Evolutionary conservation across 495 filamentous ascomycete species (phyloP).

Genomic region (Penicillium robsamsonii): DNA sequence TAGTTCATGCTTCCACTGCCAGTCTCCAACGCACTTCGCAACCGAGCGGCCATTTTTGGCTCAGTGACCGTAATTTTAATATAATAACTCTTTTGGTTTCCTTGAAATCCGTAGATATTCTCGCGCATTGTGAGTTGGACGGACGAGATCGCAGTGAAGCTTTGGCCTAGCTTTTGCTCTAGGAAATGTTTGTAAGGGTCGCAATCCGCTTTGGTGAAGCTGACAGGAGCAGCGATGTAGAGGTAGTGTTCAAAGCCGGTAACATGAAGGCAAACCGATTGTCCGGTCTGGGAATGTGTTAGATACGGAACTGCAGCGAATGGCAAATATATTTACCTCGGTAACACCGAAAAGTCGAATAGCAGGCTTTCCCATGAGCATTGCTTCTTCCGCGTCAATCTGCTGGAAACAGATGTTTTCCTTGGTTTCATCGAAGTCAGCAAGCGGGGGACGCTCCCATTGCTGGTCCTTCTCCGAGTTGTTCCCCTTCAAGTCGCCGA

Average conservation of each 20-base stretch:
- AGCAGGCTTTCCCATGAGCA: slow-evolving; percentile 63
- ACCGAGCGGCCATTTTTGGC: slow-evolving; percentile 70
- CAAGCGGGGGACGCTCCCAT: slow-evolving; percentile 79
- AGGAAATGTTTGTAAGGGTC: slow-evolving; percentile 72
- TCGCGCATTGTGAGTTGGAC: slow-evolving; percentile 78
- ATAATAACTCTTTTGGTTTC: slow-evolving; percentile 87
- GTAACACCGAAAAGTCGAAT: slow-evolving; percentile 96
- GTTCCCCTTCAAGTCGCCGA: slow-evolving; percentile 73
- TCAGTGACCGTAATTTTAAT: slow-evolving; percentile 90
- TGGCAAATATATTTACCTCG: slow-evolving; percentile 51
- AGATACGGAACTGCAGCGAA: not conserved
- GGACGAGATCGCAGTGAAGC: slow-evolving; percentile 63
- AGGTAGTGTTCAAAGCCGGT: slow-evolving; percentile 96
- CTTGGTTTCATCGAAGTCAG: slow-evolving; percentile 65
- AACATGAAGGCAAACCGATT: slow-evolving; percentile 93
- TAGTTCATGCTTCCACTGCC: slow-evolving; percentile 69
- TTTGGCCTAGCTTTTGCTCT: slow-evolving; percentile 66
- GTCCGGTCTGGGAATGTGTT: slow-evolving; percentile 55
- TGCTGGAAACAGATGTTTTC: slow-evolving; percentile 86
- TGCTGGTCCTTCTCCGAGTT: slow-evolving; percentile 93
- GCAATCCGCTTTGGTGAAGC: slow-evolving; percentile 75
- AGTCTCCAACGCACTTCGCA: slow-evolving; percentile 69
- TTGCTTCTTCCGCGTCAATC: slow-evolving; percentile 92
- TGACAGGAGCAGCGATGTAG: slow-evolving; percentile 83
- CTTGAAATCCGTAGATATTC: slow-evolving; percentile 89